Evolutionary conservation across 108 stramenopile genomes (phyloP).

Genomic region (Schizochytrium sp.): DNA sequence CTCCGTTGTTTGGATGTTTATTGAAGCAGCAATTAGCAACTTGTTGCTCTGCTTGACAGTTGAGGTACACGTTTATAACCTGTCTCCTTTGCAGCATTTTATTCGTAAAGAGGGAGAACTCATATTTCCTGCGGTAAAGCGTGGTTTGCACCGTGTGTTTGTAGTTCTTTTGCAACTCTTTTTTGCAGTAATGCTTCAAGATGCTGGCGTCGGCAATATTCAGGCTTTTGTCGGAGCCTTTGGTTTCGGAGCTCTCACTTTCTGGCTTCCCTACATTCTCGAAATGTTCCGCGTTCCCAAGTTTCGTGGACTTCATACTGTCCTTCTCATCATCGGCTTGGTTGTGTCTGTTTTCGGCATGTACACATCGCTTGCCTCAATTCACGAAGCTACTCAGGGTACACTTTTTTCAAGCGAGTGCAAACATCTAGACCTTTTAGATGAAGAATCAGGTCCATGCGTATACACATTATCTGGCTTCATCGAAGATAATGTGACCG

Average conservation of each 20-base stretch:
- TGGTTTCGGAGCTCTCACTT: slow-evolving; percentile 37
- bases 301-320: neutral
- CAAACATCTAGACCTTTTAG: neutral
- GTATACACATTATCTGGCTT: neutral
- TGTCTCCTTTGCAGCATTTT: neutral
- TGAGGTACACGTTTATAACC: slow-evolving; percentile 15
- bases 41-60: neutral
- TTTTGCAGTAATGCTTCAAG: slow-evolving; percentile 4
- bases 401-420: slow-evolving; percentile 18
- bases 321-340: slow-evolving; percentile 31
- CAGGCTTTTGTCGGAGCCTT: slow-evolving; percentile 47
- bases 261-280: slow-evolving; percentile 33
- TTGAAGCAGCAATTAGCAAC: neutral
- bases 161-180: slow-evolving; percentile 3
- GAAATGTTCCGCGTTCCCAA: slow-evolving; percentile 30
- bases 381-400: neutral
- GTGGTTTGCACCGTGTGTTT: neutral
- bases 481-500: no score
- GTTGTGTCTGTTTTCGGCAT: slow-evolving; percentile 27
- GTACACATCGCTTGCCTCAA: slow-evolving; percentile 27
- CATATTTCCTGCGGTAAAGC: neutral
- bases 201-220: slow-evolving; percentile 29
- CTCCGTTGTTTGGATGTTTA: slow-evolving; percentile 32
- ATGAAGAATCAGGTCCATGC: neutral
- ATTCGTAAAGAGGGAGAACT: neutral